Evolutionary conservation across 2,329 filamentous ascomycete genomes (phyloP), one percentile per base, ranked within the genome.

Genomic region (Fusarium luffae): DNA sequence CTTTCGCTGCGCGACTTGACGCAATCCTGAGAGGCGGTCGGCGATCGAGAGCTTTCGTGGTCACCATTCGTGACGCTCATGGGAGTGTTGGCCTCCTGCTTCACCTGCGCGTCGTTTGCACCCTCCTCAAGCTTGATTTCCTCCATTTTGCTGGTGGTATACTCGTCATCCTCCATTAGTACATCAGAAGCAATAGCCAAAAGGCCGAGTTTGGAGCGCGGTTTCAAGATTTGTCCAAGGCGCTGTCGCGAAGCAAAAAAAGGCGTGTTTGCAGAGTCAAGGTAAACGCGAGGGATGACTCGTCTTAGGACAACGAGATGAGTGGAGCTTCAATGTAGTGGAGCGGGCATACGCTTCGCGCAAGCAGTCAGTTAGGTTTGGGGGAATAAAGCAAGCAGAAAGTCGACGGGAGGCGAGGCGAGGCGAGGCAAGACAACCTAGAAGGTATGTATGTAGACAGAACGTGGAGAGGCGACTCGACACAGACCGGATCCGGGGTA

Each of bases 1-100:
- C 82, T 84, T 57, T 84, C 84, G 71, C 80, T 83, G 60, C 82
- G 81, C 57, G 82, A 79, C 69, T 86, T 86, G 69, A 76, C 69
- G 42, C 81, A 82, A 68, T 83, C 82, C 57, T 80, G 80, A 54
- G 84, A 85, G 74, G 79, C 68, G 66, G 79, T 84, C 46, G 82
- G 78, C 7, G 82, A 82, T 41, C 69, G 75, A 18, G 71, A 71
- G 21, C 74, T 68, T 54, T 72, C 70, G 16, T 74, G 64, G 41
- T 70, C 74, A 50, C 67, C 68, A 51, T 76, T 75, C 34, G 74
- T 71, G n/a, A 82, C 79, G 14, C 82, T 80, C 50, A 80, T 78
- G 42, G 79, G 78, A 64, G 76, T 78, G 69, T 79, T 80, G 58
- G 74, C 75, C 70, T 83, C 82, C 72, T 78, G 81, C 75, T 83